Evolutionary conservation across 2,329 filamentous ascomycete genomes (phyloP), one percentile per base, ranked within the genome.

Genomic region (Aspergillus carbonarius): DNA sequence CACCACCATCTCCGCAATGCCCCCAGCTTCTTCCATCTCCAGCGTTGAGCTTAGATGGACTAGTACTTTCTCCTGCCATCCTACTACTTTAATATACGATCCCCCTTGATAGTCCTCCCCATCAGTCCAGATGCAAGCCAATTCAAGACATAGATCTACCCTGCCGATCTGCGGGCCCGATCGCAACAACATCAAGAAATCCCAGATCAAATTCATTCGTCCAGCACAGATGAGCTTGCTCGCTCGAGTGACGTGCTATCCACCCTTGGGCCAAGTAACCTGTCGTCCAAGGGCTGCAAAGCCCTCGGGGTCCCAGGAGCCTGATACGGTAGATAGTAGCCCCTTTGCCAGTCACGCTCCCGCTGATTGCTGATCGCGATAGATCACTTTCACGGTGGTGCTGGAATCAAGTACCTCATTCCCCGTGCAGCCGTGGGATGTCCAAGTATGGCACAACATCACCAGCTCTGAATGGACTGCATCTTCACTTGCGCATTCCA

Each of bases 241-340:
- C 69, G 81, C 83, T 20, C 79, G 81, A 61, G 73, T 89, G 13
- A 82, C 81, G 5, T 85, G 81, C 60, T 88, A 86, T 68, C 93
- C 93, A 12, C 85, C 91, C 1, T 75, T 96, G 53, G 91, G 88
- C 1, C 90, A 93, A 70, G 83, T 90, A 23, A 92, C 91, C 1
- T 81, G 84, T 50, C 69, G 90, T 18, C 74, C 79, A 25, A 69
- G 75, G 39, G 66, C 72, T 17, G 72, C 75, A 57, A 68, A 75
- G 17, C 67, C 51, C 7, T 55, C 57, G 8, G 58, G 58, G 30
- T 64, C 59, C 3, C 60, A 60, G 17, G 49, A 63, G 25, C 58
- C 66, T 15, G 66, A 72, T 61, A 66, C 64, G 54, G 73, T 75
- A 57, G 60, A 66, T 57, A 27, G 17, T 49, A 7, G 15, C 2